These are phyloP conservation scores for Kondoa malvinella DNA, from an alignment of 768 basidiomycete species.

Conservation along the genomic window DNA sequence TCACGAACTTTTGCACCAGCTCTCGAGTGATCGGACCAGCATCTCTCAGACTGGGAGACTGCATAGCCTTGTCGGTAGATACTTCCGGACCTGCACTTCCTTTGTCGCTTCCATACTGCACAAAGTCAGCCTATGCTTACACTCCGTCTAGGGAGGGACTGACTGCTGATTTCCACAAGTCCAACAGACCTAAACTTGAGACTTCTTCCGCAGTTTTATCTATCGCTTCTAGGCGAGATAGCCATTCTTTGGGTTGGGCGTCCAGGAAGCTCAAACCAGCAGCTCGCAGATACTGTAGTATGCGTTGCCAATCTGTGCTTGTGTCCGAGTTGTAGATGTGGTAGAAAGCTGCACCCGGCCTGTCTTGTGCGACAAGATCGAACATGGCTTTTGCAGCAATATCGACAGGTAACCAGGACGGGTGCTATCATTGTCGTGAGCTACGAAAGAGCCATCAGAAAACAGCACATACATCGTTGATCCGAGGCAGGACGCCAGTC, in stretches of 20 bases:
- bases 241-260: slow-evolving; percentile 6
- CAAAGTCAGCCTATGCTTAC: neutral
- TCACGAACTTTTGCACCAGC: neutral
- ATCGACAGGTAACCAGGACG: slow-evolving; percentile 16
- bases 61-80: neutral
- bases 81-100: neutral
- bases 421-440: neutral
- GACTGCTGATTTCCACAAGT: slow-evolving; percentile 12
- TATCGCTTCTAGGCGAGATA: neutral
- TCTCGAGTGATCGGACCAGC: neutral
- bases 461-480: slow-evolving; percentile 22
- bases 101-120: neutral
- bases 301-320: neutral
- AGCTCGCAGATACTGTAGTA: neutral
- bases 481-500: slow-evolving; percentile 26
- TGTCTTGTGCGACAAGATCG: neutral
- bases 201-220: neutral
- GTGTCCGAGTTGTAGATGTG: slow-evolving; percentile 2
- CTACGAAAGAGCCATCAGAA: neutral
- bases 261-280: slow-evolving; percentile 11
- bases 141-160: neutral
- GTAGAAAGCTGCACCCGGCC: slow-evolving; percentile 8
- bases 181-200: slow-evolving; percentile 8
- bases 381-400: slow-evolving; percentile 11
- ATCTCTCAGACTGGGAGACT: neutral